Conservation (phyloP, 805 yeast genomes). For the Ogataea methanolica region DNA sequence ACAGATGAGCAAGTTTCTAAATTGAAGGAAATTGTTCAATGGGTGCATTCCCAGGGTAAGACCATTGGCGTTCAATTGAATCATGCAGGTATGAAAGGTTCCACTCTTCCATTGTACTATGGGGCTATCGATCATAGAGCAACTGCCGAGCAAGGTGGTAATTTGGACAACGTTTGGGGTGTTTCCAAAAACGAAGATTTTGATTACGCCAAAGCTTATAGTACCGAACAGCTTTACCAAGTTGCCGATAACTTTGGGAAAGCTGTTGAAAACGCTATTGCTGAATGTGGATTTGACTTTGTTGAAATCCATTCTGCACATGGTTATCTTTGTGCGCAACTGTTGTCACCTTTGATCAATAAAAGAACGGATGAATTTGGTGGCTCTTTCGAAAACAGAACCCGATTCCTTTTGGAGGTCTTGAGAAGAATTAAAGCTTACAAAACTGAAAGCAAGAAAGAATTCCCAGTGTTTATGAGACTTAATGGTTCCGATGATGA, state of each 20-base stretch:
- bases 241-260: conserved; percentile 38
- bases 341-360: conserved; percentile 43
- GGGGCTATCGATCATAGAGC: conserved; percentile 27
- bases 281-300: conserved; percentile 53
- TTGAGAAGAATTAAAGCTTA: conserved; percentile 37
- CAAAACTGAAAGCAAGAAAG: conserved; percentile 27
- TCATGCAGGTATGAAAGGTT: conserved; percentile 50
- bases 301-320: conserved; percentile 65
- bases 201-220: conserved; percentile 38
- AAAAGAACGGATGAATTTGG: conserved; percentile 60
- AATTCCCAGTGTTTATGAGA: conserved; percentile 44
- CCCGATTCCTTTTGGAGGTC: conserved; percentile 43
- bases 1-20: conserved; percentile 43
- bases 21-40: conserved; percentile 37
- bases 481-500: conserved; percentile 41
- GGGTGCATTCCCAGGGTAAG: conserved; percentile 40
- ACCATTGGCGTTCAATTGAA: conserved; percentile 49
- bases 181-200: conserved; percentile 33
- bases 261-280: conserved; percentile 47
- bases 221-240: conserved; percentile 35
- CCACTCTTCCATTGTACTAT: conserved; percentile 12
- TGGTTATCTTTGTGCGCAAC: conserved; percentile 51
- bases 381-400: conserved; percentile 56
- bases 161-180: conserved; percentile 39
- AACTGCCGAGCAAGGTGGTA: conserved; percentile 35